Conservation (phyloP, 202 grass and related monocot species). For the Schoenoplectus triqueter region DNA sequence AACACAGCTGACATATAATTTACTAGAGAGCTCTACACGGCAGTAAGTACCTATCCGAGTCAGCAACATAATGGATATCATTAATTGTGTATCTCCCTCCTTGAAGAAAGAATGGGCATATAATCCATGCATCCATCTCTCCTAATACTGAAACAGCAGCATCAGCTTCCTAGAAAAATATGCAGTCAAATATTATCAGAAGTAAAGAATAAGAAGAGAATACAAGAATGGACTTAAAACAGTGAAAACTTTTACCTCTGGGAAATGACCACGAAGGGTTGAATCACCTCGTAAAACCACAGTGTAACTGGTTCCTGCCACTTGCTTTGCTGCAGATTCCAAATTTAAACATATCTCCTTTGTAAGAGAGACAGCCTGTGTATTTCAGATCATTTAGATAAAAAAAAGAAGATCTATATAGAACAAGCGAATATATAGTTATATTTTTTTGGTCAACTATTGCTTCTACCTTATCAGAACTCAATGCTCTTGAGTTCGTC, state of each 20-base stretch:
- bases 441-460: slow-evolving; percentile 31
- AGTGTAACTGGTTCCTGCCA: slow-evolving; percentile 79
- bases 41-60: slow-evolving; percentile 66
- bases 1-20: not conserved
- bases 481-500: slow-evolving; percentile 91
- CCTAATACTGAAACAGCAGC: slow-evolving; percentile 91
- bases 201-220: slow-evolving; percentile 1
- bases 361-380: slow-evolving; percentile 66
- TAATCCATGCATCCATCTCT: slow-evolving; percentile 99
- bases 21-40: not conserved
- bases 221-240: not conserved
- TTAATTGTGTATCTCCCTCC: slow-evolving; percentile 91
- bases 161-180: slow-evolving; percentile 72
- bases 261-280: slow-evolving; percentile 94
- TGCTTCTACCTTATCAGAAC: slow-evolving; percentile 71
- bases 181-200: slow-evolving; percentile 13
- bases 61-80: slow-evolving; percentile 90
- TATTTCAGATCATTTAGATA: slow-evolving; percentile 12
- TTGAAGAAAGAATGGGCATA: slow-evolving; percentile 99
- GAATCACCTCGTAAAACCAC: slow-evolving; percentile 97
- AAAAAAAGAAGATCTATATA: not conserved
- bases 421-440: not conserved
- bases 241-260: slow-evolving; percentile 58
- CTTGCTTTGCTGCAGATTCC: slow-evolving; percentile 77
- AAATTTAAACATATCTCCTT: slow-evolving; percentile 91